phyloP scores from a whole-genome alignment of 2,329 filamentous ascomycete genomes.

The Emergomyces orientalis region DNA sequence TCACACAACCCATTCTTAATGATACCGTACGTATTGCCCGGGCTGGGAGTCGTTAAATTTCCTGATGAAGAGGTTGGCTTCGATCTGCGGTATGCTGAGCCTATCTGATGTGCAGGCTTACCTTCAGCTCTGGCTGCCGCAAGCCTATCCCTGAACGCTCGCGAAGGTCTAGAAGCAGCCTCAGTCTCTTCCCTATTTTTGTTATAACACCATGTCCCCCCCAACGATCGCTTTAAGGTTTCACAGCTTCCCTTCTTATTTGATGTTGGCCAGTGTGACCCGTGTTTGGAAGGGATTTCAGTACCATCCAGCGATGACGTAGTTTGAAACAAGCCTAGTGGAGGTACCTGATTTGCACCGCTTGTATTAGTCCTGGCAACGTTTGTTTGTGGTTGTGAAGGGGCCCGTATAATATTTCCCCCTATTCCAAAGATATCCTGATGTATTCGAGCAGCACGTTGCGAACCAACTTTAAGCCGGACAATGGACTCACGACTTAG shows the following conservation, averaged over 20 bases:
- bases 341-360: background rate
- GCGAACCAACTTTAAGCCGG: slow-evolving; percentile 17
- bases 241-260: background rate
- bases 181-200: slow-evolving; percentile 1
- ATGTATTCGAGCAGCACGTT: slow-evolving; percentile 20
- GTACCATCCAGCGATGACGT: background rate
- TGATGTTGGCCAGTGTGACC: background rate
- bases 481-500: slow-evolving; percentile 13
- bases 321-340: background rate
- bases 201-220: slow-evolving; percentile 15
- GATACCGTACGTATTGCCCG: background rate
- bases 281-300: background rate
- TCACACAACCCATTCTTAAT: background rate
- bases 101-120: background rate
- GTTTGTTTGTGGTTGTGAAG: background rate
- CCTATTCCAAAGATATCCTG: background rate
- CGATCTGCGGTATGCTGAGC: background rate
- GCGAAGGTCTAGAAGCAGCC: slow-evolving; percentile 10
- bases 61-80: background rate
- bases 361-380: background rate
- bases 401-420: background rate
- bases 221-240: slow-evolving; percentile 14
- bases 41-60: background rate
- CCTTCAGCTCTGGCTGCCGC: slow-evolving; percentile 14
- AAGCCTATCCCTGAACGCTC: slow-evolving; percentile 13